Base-by-base conservation (phyloP, 169 alveolate genomes). In the Plasmodium relictum region DNA sequence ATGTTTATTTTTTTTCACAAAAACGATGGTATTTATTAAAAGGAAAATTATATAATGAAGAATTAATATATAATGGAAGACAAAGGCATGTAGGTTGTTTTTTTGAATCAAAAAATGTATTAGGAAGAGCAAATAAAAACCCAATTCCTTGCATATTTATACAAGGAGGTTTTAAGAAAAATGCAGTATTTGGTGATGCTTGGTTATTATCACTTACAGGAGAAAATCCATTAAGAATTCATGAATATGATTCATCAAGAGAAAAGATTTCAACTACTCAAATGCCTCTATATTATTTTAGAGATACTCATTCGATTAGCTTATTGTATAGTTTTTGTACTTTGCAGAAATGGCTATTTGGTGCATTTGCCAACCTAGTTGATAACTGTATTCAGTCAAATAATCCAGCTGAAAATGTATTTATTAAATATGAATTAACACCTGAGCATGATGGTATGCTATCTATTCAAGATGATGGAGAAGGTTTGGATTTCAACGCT, bases 261-360 rank as follows among this genome's bases (percentile, higher is more conserved):
- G 96, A 93, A 26, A 70, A 69, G 73, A 93, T 63, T 62, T 87
- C 91, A 31, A 70, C 89, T 20, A 90, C 90, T 56, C 89, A 86
- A 18, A 42, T 91, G 87, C 96, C 96, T 65, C 94, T 94, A 18
- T 94, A 95, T 93, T 94, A 85, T 83, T 94, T 92, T 85, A 87
- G 96, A 42, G 96, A 94, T 61, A 89, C 95, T 5, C 96, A 94
- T 85, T 94, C 96, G n/a, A 94, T 95, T 16, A 92, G 92, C 50
- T 73, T 94, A 76, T 70, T 94, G 18, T 94, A 95, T 91, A 95
- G 94, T n/a, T 68, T 94, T 52, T 93, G 96, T 68, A 61, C 94
- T 9, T 88, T 92, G 80, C 97, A 95, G 70, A 83, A 92, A 73
- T 95, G 97, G 97, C 89, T 93, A 0, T 95, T 95, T 73, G 97